phyloP scores from a whole-genome alignment of 1,139 yeast genomes.

The Yamadazyma membranifaciens region DNA sequence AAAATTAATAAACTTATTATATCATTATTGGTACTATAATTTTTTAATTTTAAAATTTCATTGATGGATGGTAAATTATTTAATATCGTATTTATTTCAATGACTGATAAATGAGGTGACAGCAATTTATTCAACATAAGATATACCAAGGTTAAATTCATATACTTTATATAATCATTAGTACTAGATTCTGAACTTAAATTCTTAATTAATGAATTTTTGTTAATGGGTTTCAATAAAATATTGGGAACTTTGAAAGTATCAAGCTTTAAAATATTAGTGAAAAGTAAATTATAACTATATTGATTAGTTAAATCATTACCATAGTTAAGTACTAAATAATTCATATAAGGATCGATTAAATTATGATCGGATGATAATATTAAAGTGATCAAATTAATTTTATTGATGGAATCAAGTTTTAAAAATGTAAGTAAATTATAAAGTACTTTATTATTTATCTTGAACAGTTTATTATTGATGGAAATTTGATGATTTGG shows the following conservation, averaged over 20 bases:
- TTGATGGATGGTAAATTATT: slow-evolving; percentile 12
- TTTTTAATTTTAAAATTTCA: slow-evolving; percentile 10
- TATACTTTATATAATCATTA: slow-evolving; percentile 49
- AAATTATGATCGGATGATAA: slow-evolving; percentile 63
- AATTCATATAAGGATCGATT: slow-evolving; percentile 66
- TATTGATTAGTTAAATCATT: slow-evolving; percentile 78
- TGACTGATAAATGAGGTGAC: slow-evolving; percentile 23
- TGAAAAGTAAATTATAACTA: slow-evolving; percentile 68
- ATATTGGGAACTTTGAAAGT: slow-evolving; percentile 52
- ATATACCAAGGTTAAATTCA: slow-evolving; percentile 26
- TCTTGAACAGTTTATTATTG: slow-evolving; percentile 50
- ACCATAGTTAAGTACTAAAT: slow-evolving; percentile 53
- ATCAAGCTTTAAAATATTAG: slow-evolving; percentile 58
- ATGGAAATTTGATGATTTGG: slow-evolving; percentile 31
- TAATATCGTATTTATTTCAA: slow-evolving; percentile 11
- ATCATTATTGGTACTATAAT: slow-evolving; percentile 3
- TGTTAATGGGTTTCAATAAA: slow-evolving; percentile 66
- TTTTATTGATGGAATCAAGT: slow-evolving; percentile 70
- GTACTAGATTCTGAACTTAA: slow-evolving; percentile 31
- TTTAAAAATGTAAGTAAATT: slow-evolving; percentile 63
- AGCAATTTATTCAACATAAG: slow-evolving; percentile 53
- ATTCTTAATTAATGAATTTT: slow-evolving; percentile 56
- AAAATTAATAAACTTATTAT: slow-evolving; percentile 8
- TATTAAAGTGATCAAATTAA: slow-evolving; percentile 53
- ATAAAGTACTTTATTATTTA: slow-evolving; percentile 67